phyloP scores from a whole-genome alignment of 2,329 filamentous ascomycete genomes.

The Alternaria sp. region DNA sequence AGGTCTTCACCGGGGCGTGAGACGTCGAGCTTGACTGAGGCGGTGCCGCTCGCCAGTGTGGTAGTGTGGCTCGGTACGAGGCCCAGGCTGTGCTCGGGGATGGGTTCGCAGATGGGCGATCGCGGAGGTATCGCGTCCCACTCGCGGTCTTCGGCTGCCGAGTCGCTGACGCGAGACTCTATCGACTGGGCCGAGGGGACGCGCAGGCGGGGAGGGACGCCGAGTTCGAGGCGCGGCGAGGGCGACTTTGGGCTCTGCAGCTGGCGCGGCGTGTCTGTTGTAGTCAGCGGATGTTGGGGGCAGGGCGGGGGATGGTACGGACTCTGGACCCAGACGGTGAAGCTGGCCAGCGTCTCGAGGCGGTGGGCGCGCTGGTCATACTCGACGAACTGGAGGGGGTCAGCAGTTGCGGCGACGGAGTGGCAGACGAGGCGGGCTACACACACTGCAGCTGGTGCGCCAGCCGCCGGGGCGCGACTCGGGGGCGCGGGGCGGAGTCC shows the following conservation, averaged over 20 bases:
- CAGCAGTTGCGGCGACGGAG: constrained; percentile 15
- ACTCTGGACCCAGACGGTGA: constrained; percentile 95
- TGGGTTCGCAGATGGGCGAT: constrained; percentile 56
- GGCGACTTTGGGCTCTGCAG: constrained; percentile 55
- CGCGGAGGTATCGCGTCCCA: constrained; percentile 52
- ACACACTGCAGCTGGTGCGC: constrained; percentile 90
- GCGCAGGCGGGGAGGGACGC: constrained; percentile 76
- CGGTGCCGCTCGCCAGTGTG: constrained; percentile 38
- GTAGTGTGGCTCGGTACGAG: constrained; percentile 52
- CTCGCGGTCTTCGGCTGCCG: constrained; percentile 61
- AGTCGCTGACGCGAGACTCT: constrained; percentile 78
- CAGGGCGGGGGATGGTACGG: constrained; percentile 37
- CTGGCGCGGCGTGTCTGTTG: constrained; percentile 45
- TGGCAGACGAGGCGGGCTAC: constrained; percentile 39
- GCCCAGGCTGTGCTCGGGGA: constrained; percentile 55
- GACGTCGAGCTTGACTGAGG: constrained; percentile 80
- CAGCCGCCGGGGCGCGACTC: constrained; percentile 91
- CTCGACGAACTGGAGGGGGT: constrained; percentile 78
- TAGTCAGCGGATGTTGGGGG: constrained; percentile 13
- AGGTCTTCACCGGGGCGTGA: constrained; percentile 82
- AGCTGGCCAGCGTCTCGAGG: constrained; percentile 85
- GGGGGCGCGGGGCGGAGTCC: constrained; percentile 81
- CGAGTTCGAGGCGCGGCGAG: constrained; percentile 75
- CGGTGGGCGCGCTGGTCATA: constrained; percentile 93
- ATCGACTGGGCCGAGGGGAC: constrained; percentile 87